These are phyloP conservation scores for Populus hybrid DNA, from an alignment of 441 rosid genomes.

Conservation along the genomic window DNA sequence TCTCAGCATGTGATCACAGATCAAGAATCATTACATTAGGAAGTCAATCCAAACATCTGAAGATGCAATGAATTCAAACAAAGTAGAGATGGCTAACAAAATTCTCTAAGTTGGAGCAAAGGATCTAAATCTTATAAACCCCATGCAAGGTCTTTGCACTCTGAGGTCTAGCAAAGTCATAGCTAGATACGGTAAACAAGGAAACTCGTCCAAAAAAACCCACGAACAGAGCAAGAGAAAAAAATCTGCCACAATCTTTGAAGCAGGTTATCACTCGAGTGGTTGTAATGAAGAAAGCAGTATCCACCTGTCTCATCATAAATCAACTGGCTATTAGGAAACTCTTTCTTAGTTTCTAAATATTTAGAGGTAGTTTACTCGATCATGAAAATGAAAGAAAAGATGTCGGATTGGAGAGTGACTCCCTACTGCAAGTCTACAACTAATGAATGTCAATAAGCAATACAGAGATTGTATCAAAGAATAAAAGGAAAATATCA, in stretches of 20 bases:
- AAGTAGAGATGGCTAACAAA: background rate
- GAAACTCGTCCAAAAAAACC: background rate
- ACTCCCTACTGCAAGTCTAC: background rate
- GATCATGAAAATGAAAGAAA: background rate
- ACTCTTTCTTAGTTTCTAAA: too few relatives aligned
- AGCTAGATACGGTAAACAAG: background rate
- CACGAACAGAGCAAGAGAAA: background rate
- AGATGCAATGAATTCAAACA: background rate
- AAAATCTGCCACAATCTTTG: background rate
- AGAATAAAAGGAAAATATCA: background rate
- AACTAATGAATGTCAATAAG: background rate
- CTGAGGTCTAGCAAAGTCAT: background rate
- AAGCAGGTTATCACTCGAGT: too few relatives aligned
- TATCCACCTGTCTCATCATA: too few relatives aligned
- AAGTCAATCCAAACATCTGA: background rate
- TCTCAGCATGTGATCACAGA: background rate
- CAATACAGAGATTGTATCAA: background rate
- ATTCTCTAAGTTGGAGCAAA: background rate
- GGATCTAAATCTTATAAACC: slow-evolving; percentile 1
- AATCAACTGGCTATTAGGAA: too few relatives aligned
- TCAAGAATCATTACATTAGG: background rate
- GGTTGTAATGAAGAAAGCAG: too few relatives aligned
- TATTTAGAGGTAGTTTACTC: too few relatives aligned
- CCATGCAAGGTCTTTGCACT: background rate
- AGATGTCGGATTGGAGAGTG: background rate